Percentiles rank a stretch among this genome's conserved stretches.
These are phyloP conservation scores for Allium cepa DNA, from an alignment of 106 monocot genomes.

Conservation along the genomic window DNA sequence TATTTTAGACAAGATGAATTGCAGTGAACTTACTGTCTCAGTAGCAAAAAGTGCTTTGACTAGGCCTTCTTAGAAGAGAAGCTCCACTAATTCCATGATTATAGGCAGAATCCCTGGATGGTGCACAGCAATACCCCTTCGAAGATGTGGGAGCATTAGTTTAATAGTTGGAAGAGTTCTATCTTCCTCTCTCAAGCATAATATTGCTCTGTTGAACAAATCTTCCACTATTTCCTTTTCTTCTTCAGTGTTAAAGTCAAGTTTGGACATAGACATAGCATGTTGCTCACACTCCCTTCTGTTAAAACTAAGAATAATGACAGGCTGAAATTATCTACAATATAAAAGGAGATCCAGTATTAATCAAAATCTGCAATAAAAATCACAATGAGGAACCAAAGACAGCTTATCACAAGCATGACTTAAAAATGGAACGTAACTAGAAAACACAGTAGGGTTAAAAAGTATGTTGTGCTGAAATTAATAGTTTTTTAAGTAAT, in stretches of 20 bases:
- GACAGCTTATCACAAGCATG: no score
- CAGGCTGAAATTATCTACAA: no score
- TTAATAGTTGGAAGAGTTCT: constrained; percentile 88
- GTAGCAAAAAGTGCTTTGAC: constrained; percentile 99
- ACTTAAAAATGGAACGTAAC: no score
- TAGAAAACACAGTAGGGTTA: no score
- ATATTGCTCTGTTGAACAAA: constrained; percentile 76
- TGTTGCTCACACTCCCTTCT: no score
- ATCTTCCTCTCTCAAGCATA: constrained; percentile 89
- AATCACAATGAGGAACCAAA: no score
- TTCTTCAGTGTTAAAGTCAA: constrained; percentile 85
- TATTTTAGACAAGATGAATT: neutral
- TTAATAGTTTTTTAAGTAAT: no score
- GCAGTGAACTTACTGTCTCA: constrained; percentile 69
- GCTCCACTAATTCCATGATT: constrained; percentile 95
- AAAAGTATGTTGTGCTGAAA: no score
- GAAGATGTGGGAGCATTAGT: constrained; percentile 87
- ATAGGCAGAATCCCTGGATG: constrained; percentile 97
- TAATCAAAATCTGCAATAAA: no score
- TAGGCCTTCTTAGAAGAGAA: constrained; percentile 98
- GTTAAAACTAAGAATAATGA: no score
- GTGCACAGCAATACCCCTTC: constrained; percentile 95
- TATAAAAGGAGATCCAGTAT: no score
- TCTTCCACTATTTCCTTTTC: constrained; percentile 83
- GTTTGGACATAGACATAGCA: constrained; percentile 97